These are phyloP conservation scores for Fusarium sp. DNA, from an alignment of 2,329 filamentous ascomycete species.

Conservation along the genomic window DNA sequence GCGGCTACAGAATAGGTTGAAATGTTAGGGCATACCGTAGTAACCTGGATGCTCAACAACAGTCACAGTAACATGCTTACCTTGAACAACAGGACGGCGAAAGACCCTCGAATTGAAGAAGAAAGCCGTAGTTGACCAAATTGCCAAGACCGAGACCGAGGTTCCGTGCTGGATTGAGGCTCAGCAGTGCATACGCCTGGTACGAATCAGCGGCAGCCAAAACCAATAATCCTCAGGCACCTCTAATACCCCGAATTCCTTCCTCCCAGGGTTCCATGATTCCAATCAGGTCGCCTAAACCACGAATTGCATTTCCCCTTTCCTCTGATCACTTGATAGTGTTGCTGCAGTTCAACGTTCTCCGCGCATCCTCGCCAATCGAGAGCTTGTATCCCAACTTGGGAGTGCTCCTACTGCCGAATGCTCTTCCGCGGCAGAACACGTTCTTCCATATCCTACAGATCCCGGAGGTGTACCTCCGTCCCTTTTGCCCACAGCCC, in stretches of 20 bases:
- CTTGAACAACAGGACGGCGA: not conserved
- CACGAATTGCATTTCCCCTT: not conserved
- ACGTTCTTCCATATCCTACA: not conserved
- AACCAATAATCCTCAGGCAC: not conserved
- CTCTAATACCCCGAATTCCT: not conserved
- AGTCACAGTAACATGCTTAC: not conserved
- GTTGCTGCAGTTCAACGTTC: constrained; percentile 5
- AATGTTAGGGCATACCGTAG: constrained; percentile 2
- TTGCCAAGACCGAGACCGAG: not conserved
- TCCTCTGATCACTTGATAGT: constrained; percentile 6
- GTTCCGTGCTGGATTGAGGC: not conserved
- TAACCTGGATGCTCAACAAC: too few species aligned
- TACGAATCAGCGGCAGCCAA: not conserved
- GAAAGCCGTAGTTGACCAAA: not conserved
- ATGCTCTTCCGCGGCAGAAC: not conserved
- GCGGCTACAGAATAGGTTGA: not conserved
- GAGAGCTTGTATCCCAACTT: not conserved
- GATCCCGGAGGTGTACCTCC: not conserved
- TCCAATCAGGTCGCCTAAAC: not conserved
- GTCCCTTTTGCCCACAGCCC: not conserved
- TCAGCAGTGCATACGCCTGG: not conserved
- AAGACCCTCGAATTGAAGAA: not conserved
- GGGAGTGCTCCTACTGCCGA: not conserved
- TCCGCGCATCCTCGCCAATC: constrained; percentile 1
- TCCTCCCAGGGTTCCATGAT: not conserved